Base-by-base conservation (phyloP, 2,329 filamentous ascomycete genomes). In the Monilinia vaccinii-corymbosi region DNA sequence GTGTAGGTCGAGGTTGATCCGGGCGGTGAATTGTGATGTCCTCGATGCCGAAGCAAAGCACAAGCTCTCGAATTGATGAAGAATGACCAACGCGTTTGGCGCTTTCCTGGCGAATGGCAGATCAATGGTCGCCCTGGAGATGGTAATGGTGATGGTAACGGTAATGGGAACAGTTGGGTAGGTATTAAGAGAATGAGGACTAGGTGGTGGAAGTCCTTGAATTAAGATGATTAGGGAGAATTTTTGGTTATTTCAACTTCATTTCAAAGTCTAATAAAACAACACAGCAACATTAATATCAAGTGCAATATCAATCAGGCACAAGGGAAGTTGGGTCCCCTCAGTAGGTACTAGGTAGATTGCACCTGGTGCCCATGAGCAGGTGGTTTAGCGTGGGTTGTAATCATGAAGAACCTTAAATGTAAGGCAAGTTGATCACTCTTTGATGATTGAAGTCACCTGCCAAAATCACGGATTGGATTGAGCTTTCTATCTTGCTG, bases 21-120 rank as follows among this genome's bases (percentile, higher is more conserved):
- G 56, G 56, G 49, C 60, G 56, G 60, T 61, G 56, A 61, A 61
- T 52, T 52, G 40, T 10, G 38, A 21, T 38, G 21, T 50, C n/a
- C 51, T 59, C 47, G 23, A 59, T 16, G 48, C 56, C 48, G 38
- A 53, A 59, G 56, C 40, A 45, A 53, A 59, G 56, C 40, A 45
- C 38, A 55, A 55, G 36, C 47, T 52, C 45, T 59, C 42, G 32
- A 53, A 45, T 46, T 25, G 21, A 52, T 32, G 56, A 42, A 42
- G 34, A 58, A 44, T 36, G 42, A 21, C 31, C 56, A 53, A 46
- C 56, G 48, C 40, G 48, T 59, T 59, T 52, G 56, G 56, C 48
- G 49, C 48, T 47, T 59, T 59, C 49, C 48, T 53, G 14, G 14
- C 28, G 36, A 58, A 21, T 18, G 23, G n/a, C 14, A 23, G 40